phyloP scores from a whole-genome alignment of 495 filamentous ascomycete species.

The Aspergillus ostianus region DNA sequence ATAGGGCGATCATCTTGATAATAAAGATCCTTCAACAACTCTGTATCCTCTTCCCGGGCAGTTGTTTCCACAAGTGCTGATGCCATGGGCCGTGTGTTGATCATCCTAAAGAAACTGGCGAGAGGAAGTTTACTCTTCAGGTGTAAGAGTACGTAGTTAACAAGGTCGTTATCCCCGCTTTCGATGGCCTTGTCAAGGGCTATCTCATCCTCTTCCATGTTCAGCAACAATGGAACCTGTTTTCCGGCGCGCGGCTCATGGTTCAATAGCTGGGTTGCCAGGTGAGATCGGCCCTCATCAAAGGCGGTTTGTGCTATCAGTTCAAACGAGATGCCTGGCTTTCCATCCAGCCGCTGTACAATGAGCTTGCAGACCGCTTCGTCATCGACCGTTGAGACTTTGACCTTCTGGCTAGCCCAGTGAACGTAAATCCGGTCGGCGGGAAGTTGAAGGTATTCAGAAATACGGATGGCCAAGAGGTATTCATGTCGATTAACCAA shows the following conservation, averaged over 20 bases:
- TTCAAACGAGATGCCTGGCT: slow-evolving; percentile 92
- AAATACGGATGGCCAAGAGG: slow-evolving; percentile 83
- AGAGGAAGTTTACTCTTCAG: slow-evolving; percentile 89
- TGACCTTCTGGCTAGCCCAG: slow-evolving; percentile 95
- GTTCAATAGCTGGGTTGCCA: slow-evolving; percentile 88
- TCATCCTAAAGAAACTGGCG: slow-evolving; percentile 87
- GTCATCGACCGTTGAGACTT: slow-evolving; percentile 78
- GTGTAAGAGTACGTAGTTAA: slow-evolving; percentile 84
- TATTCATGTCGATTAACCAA: slow-evolving; percentile 89
- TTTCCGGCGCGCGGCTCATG: slow-evolving; percentile 91
- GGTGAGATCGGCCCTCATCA: slow-evolving; percentile 81
- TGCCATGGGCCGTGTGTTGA: slow-evolving; percentile 82
- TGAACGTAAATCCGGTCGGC: slow-evolving; percentile 91
- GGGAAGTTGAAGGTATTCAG: slow-evolving; percentile 81
- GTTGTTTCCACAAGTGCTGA: slow-evolving; percentile 86
- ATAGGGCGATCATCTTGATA: slow-evolving; percentile 94
- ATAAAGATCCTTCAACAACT: slow-evolving; percentile 91
- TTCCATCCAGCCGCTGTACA: slow-evolving; percentile 80
- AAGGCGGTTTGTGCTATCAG: slow-evolving; percentile 91
- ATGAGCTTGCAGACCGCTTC: slow-evolving; percentile 84
- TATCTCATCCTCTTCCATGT: slow-evolving; percentile 93
- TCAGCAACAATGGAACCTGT: slow-evolving; percentile 90
- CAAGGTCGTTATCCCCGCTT: slow-evolving; percentile 88
- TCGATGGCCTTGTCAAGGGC: slow-evolving; percentile 97
- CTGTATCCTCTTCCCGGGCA: slow-evolving; percentile 70